Evolutionary conservation across 2,329 filamentous ascomycete genomes (phyloP).

Genomic region (Calonectria pseudoreteaudii): DNA sequence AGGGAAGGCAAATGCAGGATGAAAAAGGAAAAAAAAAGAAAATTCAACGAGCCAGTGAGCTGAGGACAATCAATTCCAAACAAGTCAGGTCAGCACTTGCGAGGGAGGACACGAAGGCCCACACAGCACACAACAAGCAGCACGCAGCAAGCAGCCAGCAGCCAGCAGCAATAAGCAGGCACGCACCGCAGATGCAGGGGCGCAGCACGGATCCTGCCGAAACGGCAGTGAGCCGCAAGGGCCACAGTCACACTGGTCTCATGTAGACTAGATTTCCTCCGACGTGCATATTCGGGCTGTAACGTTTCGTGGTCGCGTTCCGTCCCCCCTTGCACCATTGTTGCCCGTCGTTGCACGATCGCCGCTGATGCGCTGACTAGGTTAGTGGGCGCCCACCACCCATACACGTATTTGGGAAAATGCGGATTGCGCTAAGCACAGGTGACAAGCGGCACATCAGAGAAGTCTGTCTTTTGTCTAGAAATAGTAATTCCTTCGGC

Average conservation of each 20-base stretch:
- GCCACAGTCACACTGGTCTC: neutral
- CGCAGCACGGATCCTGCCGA: neutral
- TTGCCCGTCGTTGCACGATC: neutral
- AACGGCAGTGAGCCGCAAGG: neutral
- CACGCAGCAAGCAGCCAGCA: too few species aligned
- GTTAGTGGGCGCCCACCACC: too few species aligned
- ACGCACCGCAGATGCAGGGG: neutral
- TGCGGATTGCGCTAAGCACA: neutral
- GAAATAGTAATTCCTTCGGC: neutral
- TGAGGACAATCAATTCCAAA: slow-evolving; percentile 1
- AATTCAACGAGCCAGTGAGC: neutral
- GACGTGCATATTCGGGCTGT: neutral
- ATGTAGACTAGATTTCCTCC: neutral
- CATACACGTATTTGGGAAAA: neutral
- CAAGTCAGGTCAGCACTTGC: neutral
- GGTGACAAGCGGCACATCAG: neutral
- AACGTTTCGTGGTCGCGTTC: neutral
- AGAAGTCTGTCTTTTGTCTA: neutral
- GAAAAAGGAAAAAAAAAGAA: neutral
- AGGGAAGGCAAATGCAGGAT: neutral
- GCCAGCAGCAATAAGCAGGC: too few species aligned
- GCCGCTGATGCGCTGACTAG: neutral
- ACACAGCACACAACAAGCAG: neutral
- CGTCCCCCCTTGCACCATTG: neutral
- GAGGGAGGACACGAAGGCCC: neutral